Conservation (phyloP, 257 asterid species). For the Solanum etuberosum region DNA sequence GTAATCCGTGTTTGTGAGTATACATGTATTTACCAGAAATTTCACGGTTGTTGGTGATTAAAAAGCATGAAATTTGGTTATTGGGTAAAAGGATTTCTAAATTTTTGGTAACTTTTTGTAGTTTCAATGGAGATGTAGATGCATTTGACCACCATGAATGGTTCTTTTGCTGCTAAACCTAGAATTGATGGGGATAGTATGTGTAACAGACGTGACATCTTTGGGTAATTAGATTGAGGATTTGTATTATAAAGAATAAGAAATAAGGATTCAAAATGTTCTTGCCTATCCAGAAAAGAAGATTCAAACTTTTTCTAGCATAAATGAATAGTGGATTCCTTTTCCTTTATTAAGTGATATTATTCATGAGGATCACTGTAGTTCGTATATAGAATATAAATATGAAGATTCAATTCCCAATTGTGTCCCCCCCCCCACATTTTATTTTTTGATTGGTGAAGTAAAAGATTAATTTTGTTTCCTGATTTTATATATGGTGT, state of each 20-base stretch:
- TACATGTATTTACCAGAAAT: neutral
- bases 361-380: neutral
- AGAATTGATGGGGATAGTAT: neutral
- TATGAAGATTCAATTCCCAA: neutral
- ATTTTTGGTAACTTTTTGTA: neutral
- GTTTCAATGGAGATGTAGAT: neutral
- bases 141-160: neutral
- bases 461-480: neutral
- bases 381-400: neutral
- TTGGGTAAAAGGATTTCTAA: neutral
- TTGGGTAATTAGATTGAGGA: neutral
- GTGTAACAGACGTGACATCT: neutral
- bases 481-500: neutral
- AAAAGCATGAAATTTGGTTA: neutral
- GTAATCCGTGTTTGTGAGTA: neutral
- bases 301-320: neutral
- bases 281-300: neutral
- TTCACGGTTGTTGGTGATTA: neutral
- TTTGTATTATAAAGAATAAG: neutral
- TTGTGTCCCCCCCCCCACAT: neutral
- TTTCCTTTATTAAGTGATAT: neutral
- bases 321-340: neutral
- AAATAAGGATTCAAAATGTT: neutral
- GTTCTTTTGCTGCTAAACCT: neutral
- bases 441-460: neutral